Evolutionary conservation across 768 basidiomycete species (phyloP), one percentile per base, ranked within the genome.

Genomic region (Rubroboletus satanas): DNA sequence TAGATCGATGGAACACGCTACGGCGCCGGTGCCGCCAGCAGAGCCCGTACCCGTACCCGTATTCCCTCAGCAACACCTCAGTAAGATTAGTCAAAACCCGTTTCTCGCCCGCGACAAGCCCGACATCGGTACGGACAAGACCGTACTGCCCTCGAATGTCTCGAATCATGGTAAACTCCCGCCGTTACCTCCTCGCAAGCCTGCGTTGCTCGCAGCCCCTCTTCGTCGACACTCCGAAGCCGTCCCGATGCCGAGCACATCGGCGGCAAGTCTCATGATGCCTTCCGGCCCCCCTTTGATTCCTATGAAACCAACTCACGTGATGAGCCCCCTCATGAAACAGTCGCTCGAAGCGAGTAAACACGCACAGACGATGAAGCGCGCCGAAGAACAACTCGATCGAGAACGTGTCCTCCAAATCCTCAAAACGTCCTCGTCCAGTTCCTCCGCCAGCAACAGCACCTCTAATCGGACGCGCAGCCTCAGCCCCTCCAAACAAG

Each of bases 331-430:
- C 0, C 71, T 88, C n/a, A 88, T 88, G 73, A 79, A 80, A 55
- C 88, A 90, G 68, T 84, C 82, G 21, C 72, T 92, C 1, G 83
- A 87, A 49, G 90, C 90, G 7, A 83, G 81, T 54, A 87, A 88
- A 62, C 79, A 81, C 0, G 89, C 81, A 1, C 84, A 88, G 66
- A 79, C 78, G 5, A 74, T 88, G 70, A 88, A 89, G 69, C 80
- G 81, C 45, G 83, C 81, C 0, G 85, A 90, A 62, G 82, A 81
- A 39, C 77, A 80, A 57, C 74, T 88, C 17, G 87, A 88, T 66
- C 80, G 82, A 59, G 85, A 87, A 64, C 76, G 88, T 10, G 79
- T 89, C 18, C 73, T 89, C 56, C 81, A 84, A 66, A 83, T 91
- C 11, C 74, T 91, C 32, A 87, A 85, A 69, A 85, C 84, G 59